phyloP scores from a whole-genome alignment of 2,329 filamentous ascomycete genomes.

The Fusarium chuoi region DNA sequence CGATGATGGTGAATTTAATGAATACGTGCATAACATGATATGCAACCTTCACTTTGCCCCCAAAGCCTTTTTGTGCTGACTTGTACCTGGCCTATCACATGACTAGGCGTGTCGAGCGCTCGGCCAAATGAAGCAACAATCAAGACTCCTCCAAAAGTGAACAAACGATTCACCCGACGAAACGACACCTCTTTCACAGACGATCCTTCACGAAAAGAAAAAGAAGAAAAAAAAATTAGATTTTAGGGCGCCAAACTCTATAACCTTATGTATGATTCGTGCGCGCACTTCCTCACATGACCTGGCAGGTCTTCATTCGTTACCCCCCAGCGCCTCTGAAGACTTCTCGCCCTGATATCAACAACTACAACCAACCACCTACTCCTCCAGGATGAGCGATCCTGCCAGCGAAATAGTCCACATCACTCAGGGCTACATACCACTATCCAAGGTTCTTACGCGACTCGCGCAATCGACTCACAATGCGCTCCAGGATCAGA shows the following conservation, averaged over 20 bases:
- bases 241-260: neutral
- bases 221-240: neutral
- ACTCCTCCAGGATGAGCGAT: constrained; percentile 62
- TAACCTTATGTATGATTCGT: constrained; percentile 9
- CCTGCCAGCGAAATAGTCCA: constrained; percentile 73
- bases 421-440: constrained; percentile 79
- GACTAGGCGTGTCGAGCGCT: constrained; percentile 17
- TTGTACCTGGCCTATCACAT: constrained; percentile 41
- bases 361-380: constrained; percentile 10
- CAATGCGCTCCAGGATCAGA: constrained; percentile 76
- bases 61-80: constrained; percentile 8
- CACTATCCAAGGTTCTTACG: constrained; percentile 78
- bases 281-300: constrained; percentile 46
- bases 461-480: constrained; percentile 86
- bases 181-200: constrained; percentile 6
- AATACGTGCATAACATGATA: neutral
- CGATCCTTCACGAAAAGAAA: neutral
- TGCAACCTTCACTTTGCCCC: neutral
- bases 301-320: constrained; percentile 34
- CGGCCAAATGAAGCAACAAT: constrained; percentile 17
- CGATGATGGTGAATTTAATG: neutral
- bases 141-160: constrained; percentile 16
- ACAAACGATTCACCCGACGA: neutral
- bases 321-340: constrained; percentile 27
- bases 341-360: constrained; percentile 29